These are phyloP conservation scores for Waltergamsia citrina DNA, from an alignment of 2,329 filamentous ascomycete species.

Conservation along the genomic window DNA sequence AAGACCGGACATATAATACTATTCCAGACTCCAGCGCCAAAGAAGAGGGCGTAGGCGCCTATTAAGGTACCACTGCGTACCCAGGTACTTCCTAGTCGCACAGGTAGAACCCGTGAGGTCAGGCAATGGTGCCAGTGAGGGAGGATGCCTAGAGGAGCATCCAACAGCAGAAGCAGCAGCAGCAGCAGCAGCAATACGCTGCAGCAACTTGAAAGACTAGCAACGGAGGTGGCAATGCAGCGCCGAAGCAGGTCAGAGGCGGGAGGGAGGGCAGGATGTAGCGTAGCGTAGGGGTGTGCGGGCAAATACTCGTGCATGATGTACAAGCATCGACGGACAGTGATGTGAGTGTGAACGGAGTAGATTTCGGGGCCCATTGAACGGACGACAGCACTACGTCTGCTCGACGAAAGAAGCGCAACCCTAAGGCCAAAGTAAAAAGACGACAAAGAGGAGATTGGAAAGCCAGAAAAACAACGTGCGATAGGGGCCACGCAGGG, in stretches of 20 bases:
- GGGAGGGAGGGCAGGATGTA: slow-evolving; percentile 2
- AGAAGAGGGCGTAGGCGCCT: too few species aligned
- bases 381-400: too few species aligned
- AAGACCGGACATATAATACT: too few species aligned
- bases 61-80: too few species aligned
- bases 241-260: slow-evolving; percentile 3
- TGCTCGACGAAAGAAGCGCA: too few species aligned
- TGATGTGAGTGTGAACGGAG: slow-evolving; percentile 1
- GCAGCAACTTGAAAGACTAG: background rate
- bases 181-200: background rate
- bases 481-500: background rate
- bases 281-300: background rate
- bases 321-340: background rate
- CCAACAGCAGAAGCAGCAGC: slow-evolving; percentile 1
- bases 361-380: too few species aligned
- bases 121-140: background rate
- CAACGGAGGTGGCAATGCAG: slow-evolving; percentile 5
- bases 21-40: too few species aligned
- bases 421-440: background rate
- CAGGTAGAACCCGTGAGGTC: too few species aligned
- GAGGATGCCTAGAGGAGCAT: background rate
- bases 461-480: background rate
- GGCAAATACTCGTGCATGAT: background rate
- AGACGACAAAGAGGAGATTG: background rate
- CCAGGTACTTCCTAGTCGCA: too few species aligned